phyloP scores from a whole-genome alignment of 2,329 filamentous ascomycete species.

The Phialocephala sp. region DNA sequence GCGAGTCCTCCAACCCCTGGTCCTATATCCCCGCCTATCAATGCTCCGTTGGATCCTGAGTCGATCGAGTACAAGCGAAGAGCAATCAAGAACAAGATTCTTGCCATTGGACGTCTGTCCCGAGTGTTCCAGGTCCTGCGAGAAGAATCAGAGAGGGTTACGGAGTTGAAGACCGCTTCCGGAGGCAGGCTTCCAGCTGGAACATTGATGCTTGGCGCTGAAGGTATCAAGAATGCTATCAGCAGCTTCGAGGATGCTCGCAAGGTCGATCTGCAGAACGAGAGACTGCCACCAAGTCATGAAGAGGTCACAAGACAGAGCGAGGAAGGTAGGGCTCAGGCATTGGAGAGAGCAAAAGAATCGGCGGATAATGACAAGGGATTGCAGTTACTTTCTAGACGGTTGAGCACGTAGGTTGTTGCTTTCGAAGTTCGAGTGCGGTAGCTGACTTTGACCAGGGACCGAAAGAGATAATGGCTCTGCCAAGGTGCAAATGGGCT shows the following conservation, averaged over 20 bases:
- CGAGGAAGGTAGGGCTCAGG: constrained; percentile 80
- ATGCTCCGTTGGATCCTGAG: constrained; percentile 69
- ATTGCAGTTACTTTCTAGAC: constrained; percentile 83
- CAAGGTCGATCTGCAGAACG: constrained; percentile 97
- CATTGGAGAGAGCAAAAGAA: constrained; percentile 81
- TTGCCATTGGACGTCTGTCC: constrained; percentile 94
- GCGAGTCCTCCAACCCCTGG: constrained; percentile 65
- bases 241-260: constrained; percentile 95
- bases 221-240: constrained; percentile 98
- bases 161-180: constrained; percentile 95
- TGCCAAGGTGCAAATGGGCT: background rate
- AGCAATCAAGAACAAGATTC: constrained; percentile 99
- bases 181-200: constrained; percentile 92
- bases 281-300: constrained; percentile 87
- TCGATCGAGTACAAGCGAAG: constrained; percentile 93
- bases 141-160: constrained; percentile 95
- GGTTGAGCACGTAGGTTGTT: constrained; percentile 91
- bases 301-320: constrained; percentile 88
- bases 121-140: constrained; percentile 98
- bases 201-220: constrained; percentile 95
- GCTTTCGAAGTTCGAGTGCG: background rate
- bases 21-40: constrained; percentile 75
- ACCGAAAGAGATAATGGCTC: constrained; percentile 36
- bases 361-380: constrained; percentile 93
- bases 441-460: constrained; percentile 26